Base-by-base conservation (phyloP, 805 yeast genomes). In the Kluyveromyces nonfermentans region DNA sequence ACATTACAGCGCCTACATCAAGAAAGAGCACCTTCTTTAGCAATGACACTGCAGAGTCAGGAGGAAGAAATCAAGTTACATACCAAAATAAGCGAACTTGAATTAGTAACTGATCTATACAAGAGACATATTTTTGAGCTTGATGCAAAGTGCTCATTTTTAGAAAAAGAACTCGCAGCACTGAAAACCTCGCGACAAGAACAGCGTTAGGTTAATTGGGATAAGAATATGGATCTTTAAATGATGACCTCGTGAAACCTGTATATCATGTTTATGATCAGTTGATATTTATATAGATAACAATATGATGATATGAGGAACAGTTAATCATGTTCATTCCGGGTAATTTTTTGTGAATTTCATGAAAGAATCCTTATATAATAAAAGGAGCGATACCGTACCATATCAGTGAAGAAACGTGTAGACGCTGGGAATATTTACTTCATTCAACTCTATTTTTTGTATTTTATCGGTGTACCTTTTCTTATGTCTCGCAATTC, bases 41-140 rank as follows among this genome's bases (percentile, higher is more conserved):
- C 49, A 7, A 41, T 41, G 46, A 47, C 46, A 14, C 45, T 56
- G 45, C 56, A 52, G 43, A 48, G 54, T 9, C 59, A 60, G 35
- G 65, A 59, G 42, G 70, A 66, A 32, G 54, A 64, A 17, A 66
- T 67, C 30, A 68, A 63, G 42, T 65, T 89, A 49, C 77, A 78
- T 50, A 85, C 96, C 0, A 72, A 94, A 46, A 85, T 89, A 18
- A 77, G 84, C 10, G 97, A 90, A 60, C 72, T 90, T 48, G 97
- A 90, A 60, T 70, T 89, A 35, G 95, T 90, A 34, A 89, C 88
- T 55, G 97, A 89, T 59, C 67, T 90, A 46, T 85, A 87, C 68
- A 77, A 85, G 53, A 77, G 90, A 6, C 76, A 95, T 52, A 85
- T 90, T 36, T 70, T 75, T 60, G 96, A 90, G 58, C 70, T 90